These are phyloP conservation scores for Aspergillus fischeri DNA, from an alignment of 2,329 filamentous ascomycete species.

Conservation along the genomic window DNA sequence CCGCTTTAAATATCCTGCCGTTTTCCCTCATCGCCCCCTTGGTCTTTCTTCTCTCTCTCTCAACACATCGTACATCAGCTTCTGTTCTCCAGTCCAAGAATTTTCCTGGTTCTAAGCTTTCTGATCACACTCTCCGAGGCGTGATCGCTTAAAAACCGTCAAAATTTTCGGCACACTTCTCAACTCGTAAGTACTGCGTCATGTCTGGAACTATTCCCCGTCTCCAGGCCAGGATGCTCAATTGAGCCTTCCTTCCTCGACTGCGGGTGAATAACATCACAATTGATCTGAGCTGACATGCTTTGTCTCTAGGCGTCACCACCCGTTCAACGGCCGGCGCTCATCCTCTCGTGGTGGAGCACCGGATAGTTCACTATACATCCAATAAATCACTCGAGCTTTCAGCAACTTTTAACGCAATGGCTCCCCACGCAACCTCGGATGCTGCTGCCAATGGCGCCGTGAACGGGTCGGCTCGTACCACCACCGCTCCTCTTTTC, in stretches of 20 bases:
- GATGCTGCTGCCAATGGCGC: conserved; percentile 51
- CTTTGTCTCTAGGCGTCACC: conserved; percentile 63
- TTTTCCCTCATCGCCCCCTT: neutral
- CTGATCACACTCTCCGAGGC: conserved; percentile 42
- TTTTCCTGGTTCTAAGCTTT: conserved; percentile 38
- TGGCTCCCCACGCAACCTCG: conserved; percentile 87
- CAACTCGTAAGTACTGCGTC: conserved; percentile 69
- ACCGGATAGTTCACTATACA: conserved; percentile 54
- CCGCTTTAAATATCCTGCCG: conserved; percentile 4
- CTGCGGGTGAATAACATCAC: neutral
- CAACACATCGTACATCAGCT: conserved; percentile 12
- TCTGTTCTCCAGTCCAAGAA: conserved; percentile 14
- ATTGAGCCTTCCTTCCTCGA: conserved; percentile 1
- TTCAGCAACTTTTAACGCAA: conserved; percentile 46
- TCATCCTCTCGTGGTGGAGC: conserved; percentile 81
- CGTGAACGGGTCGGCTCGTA: conserved; percentile 50
- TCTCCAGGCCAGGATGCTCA: neutral
- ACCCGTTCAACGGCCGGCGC: conserved; percentile 96
- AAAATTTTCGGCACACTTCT: conserved; percentile 99
- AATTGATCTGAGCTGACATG: conserved; percentile 3
- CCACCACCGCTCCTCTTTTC: conserved; percentile 58
- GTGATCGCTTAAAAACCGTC: conserved; percentile 64
- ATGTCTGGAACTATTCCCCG: neutral
- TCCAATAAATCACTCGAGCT: conserved; percentile 38
- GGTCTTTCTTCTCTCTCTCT: conserved; percentile 2